A percentile compares a stretch with the other conserved stretches of the same genome.
Conservation (phyloP, 148 eudicot species). For the Fagopyrum homotropicum region DNA sequence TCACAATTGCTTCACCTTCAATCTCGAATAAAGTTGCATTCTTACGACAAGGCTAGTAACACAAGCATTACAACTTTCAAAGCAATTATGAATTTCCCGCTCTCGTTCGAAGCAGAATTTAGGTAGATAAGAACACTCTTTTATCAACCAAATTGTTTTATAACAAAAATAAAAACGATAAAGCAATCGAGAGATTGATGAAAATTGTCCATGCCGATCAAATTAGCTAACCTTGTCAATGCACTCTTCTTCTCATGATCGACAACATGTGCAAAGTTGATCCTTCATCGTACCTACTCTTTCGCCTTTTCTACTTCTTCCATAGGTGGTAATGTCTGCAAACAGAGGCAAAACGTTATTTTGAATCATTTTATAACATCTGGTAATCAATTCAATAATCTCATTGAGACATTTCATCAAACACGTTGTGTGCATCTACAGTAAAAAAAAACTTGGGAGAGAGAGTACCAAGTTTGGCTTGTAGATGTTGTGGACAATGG, state of each 20-base stretch:
- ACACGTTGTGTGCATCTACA: not conserved
- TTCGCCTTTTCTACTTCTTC: not conserved
- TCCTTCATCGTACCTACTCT: not conserved
- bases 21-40: no score
- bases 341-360: not conserved
- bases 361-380: not conserved
- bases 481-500: slow-evolving; percentile 76
- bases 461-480: slow-evolving; percentile 60
- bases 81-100: no score
- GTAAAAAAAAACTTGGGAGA: not conserved
- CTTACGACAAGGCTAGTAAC: no score
- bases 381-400: not conserved
- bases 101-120: no score
- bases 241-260: not conserved
- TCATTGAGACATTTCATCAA: slow-evolving; percentile 9
- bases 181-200: not conserved
- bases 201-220: not conserved
- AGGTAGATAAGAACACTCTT: no score
- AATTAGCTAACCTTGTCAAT: not conserved
- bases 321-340: not conserved
- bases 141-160: not conserved
- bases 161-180: not conserved
- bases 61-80: no score
- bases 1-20: no score
- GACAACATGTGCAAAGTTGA: not conserved